Evolutionary conservation across 148 eudicot species (phyloP).

Genomic region (Diospyros kaki): DNA sequence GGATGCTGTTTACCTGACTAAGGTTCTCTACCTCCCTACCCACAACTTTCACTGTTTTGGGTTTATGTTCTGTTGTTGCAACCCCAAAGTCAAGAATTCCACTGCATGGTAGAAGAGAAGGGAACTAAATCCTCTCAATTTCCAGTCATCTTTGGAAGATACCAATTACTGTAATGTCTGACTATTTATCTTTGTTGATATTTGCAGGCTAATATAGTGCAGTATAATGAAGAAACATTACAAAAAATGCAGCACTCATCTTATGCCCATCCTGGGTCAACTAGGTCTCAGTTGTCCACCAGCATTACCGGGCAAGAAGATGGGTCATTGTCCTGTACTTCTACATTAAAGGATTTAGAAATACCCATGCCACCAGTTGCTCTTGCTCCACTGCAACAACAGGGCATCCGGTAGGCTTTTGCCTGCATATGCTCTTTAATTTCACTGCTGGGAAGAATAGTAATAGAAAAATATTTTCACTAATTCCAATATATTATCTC

Average conservation of each 20-base stretch:
- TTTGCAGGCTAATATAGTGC: slow-evolving; percentile 81
- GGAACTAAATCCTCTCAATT: neutral
- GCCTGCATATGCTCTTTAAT: neutral
- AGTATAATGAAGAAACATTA: slow-evolving; percentile 73
- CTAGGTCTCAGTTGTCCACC: slow-evolving; percentile 32
- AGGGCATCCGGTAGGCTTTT: slow-evolving; percentile 51
- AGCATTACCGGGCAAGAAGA: slow-evolving; percentile 22
- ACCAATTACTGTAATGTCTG: neutral
- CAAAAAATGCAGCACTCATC: slow-evolving; percentile 49
- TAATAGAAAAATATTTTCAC: too few relatives aligned
- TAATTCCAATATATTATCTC: too few relatives aligned
- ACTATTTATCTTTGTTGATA: slow-evolving; percentile 12
- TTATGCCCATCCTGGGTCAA: slow-evolving; percentile 34
- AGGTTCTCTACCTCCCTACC: slow-evolving; percentile 38
- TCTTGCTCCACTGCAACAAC: slow-evolving; percentile 61
- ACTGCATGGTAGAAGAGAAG: neutral
- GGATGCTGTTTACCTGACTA: slow-evolving; percentile 93
- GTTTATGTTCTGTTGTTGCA: neutral
- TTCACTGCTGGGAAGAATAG: neutral
- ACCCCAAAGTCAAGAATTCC: neutral
- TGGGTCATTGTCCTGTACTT: slow-evolving; percentile 21
- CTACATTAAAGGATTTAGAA: slow-evolving; percentile 53
- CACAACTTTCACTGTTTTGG: neutral
- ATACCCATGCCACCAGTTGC: slow-evolving; percentile 98
- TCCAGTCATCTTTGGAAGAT: neutral